Conservation (phyloP, 331 rosid species). For the Quercus phellos region DNA sequence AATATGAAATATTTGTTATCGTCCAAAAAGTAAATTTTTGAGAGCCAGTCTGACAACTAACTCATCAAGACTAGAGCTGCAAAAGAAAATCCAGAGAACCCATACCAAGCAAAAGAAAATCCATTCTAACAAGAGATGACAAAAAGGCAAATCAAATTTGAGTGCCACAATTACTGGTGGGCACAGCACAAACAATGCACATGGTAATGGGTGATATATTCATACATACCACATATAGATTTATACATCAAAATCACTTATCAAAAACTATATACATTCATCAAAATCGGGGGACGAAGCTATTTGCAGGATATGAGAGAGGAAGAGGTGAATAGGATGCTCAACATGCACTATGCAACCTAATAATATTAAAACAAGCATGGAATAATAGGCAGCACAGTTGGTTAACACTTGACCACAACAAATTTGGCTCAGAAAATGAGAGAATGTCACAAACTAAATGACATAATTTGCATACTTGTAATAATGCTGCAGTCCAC, state of each 20-base stretch:
- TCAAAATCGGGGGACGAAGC: not conserved
- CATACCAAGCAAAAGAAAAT: conserved; percentile 1
- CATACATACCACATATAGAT: not conserved
- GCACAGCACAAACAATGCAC: not conserved
- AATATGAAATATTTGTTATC: too few relatives aligned
- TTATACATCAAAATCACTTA: not conserved
- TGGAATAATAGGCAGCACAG: not conserved
- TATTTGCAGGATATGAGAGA: not conserved
- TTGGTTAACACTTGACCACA: not conserved
- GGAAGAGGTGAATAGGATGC: not conserved
- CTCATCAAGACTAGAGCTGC: too few relatives aligned
- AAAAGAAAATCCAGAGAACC: not conserved
- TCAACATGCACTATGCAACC: not conserved
- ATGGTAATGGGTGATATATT: not conserved
- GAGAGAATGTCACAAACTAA: not conserved
- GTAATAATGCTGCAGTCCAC: conserved; percentile 5
- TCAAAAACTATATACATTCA: not conserved
- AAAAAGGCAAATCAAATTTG: not conserved
- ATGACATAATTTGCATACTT: conserved; percentile 1
- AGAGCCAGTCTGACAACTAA: too few relatives aligned
- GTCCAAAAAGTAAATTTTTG: too few relatives aligned
- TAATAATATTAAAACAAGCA: not conserved
- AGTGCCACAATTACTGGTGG: not conserved
- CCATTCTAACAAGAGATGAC: conserved; percentile 2
- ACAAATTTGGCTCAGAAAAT: not conserved